phyloP scores from a whole-genome alignment of 768 basidiomycete genomes.

The Pleurotus sapidus region DNA sequence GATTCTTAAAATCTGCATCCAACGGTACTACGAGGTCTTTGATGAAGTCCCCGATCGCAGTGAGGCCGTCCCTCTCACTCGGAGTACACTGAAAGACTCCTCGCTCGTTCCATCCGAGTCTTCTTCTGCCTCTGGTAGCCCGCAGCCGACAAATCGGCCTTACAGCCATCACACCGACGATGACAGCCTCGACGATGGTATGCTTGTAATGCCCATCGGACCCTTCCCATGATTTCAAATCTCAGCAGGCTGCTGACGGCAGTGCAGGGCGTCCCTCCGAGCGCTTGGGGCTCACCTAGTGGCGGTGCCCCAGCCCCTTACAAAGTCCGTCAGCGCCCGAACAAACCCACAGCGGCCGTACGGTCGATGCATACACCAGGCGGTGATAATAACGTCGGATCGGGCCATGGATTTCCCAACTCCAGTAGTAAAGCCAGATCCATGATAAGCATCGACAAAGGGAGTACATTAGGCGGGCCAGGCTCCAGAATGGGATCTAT shows the following conservation, averaged over 20 bases:
- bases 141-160: constrained; percentile 18
- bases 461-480: constrained; percentile 24
- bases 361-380: constrained; percentile 34
- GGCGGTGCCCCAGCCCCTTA: constrained; percentile 19
- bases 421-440: constrained; percentile 46
- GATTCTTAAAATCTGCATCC: constrained; percentile 74
- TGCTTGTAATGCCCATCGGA: constrained; percentile 72
- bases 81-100: constrained; percentile 12
- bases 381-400: constrained; percentile 16
- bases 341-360: constrained; percentile 18
- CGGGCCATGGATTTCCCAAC: constrained; percentile 21
- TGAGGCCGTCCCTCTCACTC: constrained; percentile 47
- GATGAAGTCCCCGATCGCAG: constrained; percentile 75
- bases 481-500: constrained; percentile 55
- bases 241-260: constrained; percentile 2
- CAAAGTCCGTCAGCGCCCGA: constrained; percentile 41
- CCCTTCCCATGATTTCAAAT: constrained; percentile 22
- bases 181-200: constrained; percentile 60
- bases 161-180: constrained; percentile 11
- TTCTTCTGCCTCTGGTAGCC: constrained; percentile 14
- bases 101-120: constrained; percentile 20
- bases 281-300: constrained; percentile 28
- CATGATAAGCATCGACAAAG: constrained; percentile 64
- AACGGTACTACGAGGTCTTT: constrained; percentile 83
- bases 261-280: constrained; percentile 25